Evolutionary conservation across 2,329 filamentous ascomycete genomes (phyloP).

Genomic region (Onygena corvina): DNA sequence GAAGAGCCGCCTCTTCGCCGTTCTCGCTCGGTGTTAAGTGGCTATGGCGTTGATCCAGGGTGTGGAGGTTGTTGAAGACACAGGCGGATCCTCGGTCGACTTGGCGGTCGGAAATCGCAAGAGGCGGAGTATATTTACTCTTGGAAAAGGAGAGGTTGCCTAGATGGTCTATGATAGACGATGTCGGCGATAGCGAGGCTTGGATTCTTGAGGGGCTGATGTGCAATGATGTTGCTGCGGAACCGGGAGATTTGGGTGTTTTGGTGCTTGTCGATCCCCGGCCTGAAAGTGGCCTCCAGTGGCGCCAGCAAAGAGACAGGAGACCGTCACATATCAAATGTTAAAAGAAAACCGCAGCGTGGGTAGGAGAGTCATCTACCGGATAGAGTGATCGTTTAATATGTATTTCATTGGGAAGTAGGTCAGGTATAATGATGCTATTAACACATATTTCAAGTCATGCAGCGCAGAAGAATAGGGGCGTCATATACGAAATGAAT

Average conservation of each 20-base stretch:
- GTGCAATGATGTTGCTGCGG: not conserved
- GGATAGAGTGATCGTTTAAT: not conserved
- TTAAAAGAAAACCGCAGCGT: not conserved
- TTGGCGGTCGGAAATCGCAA: no score
- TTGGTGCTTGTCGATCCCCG: not conserved
- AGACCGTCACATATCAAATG: no score
- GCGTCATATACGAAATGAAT: not conserved
- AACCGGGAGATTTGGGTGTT: not conserved
- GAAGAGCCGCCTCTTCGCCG: not conserved
- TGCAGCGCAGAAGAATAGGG: not conserved
- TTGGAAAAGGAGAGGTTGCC: not conserved
- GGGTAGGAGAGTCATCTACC: not conserved
- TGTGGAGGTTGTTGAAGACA: not conserved
- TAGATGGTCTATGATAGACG: not conserved
- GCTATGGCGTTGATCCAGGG: not conserved
- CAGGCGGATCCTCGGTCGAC: not conserved
- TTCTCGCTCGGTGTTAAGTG: no score
- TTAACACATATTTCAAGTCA: not conserved
- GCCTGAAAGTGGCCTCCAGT: not conserved
- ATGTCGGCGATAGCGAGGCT: not conserved
- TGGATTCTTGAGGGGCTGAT: not conserved
- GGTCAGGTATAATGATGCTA: not conserved
- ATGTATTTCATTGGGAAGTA: not conserved
- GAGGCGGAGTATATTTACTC: not conserved
- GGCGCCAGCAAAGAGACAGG: not conserved